phyloP scores from a whole-genome alignment of 202 grass and related monocot species.

The Bolboschoenoplectus hybrid region DNA sequence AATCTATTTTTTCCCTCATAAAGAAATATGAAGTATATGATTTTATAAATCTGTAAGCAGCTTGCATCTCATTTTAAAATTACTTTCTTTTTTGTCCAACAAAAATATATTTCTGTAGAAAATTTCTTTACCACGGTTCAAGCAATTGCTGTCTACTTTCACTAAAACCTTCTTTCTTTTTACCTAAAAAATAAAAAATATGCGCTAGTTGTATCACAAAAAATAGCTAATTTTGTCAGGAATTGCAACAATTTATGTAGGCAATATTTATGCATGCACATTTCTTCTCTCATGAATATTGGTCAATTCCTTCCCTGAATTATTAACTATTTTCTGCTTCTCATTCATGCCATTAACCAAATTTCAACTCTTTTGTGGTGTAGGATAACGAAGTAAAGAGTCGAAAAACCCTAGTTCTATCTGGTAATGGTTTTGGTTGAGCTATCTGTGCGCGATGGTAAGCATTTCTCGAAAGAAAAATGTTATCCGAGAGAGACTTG shows the following conservation, averaged over 20 bases:
- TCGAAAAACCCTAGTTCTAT: constrained; percentile 39
- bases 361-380: constrained; percentile 15
- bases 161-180: too few species aligned
- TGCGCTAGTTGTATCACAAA: not conserved
- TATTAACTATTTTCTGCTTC: not conserved
- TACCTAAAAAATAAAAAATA: not conserved
- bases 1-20: too few species aligned
- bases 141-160: too few species aligned
- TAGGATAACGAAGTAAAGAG: constrained; percentile 82
- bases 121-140: too few species aligned
- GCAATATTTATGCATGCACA: not conserved
- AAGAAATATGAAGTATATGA: too few species aligned
- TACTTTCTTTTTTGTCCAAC: too few species aligned
- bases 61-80: too few species aligned
- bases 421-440: constrained; percentile 26
- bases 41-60: too few species aligned
- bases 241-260: constrained; percentile 19
- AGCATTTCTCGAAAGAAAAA: not conserved
- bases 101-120: too few species aligned
- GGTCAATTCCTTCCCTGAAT: not conserved
- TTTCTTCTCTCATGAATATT: not conserved
- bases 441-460: not conserved
- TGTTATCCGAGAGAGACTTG: not conserved
- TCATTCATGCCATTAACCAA: not conserved
- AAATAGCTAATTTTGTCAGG: not conserved